These are phyloP conservation scores for Plenodomus lindquistii DNA, from an alignment of 2,329 filamentous ascomycete species.

Conservation along the genomic window DNA sequence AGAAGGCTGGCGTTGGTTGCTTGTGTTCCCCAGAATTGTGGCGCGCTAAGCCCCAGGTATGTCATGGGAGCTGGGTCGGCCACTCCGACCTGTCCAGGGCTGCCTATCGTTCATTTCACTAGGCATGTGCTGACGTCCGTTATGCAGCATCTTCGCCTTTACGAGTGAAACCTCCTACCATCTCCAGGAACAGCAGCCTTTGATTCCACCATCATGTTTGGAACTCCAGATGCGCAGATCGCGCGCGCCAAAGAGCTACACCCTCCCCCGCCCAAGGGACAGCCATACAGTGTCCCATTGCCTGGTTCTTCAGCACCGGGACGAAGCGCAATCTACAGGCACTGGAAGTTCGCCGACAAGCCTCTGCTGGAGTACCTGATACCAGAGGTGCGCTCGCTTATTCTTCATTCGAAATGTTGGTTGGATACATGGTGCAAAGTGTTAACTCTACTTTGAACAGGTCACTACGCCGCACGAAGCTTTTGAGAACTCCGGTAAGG, in stretches of 20 bases:
- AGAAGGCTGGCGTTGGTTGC: background rate
- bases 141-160: conserved; percentile 4
- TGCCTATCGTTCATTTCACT: background rate
- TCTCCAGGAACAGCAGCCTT: background rate
- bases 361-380: conserved; percentile 57
- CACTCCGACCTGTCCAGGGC: conserved; percentile 16
- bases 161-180: background rate
- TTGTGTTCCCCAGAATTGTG: conserved; percentile 7
- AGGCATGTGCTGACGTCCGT: conserved; percentile 6
- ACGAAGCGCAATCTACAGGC: conserved; percentile 77
- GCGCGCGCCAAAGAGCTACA: conserved; percentile 55
- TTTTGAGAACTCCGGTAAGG: conserved; percentile 68
- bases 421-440: background rate
- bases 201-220: conserved; percentile 33
- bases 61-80: conserved; percentile 15
- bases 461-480: conserved; percentile 75
- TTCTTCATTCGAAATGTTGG: background rate
- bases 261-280: conserved; percentile 69
- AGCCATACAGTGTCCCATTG: conserved; percentile 77
- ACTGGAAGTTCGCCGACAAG: conserved; percentile 76
- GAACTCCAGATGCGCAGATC: conserved; percentile 30
- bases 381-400: conserved; percentile 48
- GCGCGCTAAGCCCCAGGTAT: conserved; percentile 13
- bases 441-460: conserved; percentile 29
- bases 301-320: conserved; percentile 74